Evolutionary conservation across 495 filamentous ascomycete genomes (phyloP).

Genomic region (Astrothelium subdiscretum): DNA sequence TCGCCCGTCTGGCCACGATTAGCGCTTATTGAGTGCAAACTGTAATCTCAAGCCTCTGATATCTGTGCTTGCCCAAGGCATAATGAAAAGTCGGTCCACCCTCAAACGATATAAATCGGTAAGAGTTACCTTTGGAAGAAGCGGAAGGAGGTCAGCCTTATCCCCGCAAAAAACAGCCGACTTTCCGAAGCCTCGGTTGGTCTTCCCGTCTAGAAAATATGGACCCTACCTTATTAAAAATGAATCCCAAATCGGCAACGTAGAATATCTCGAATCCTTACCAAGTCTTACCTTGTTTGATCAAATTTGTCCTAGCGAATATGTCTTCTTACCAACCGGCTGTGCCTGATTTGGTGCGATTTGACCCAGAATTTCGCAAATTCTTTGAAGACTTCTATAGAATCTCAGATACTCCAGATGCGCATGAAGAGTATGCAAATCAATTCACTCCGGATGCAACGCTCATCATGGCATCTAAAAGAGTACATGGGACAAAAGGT

Average conservation of each 20-base stretch:
- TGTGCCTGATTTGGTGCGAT: conserved; percentile 8
- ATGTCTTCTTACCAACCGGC: conserved; percentile 15
- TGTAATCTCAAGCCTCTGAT: too few species aligned
- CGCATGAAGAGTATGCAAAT: conserved; percentile 44
- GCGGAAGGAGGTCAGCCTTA: background rate
- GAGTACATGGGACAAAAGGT: conserved; percentile 40
- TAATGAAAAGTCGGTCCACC: too few species aligned
- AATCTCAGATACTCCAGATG: conserved; percentile 43
- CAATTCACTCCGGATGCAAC: conserved; percentile 45
- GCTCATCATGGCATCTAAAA: conserved; percentile 45
- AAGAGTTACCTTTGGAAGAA: too few species aligned
- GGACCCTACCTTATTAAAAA: background rate
- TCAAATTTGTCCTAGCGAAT: background rate
- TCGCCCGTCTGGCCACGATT: too few species aligned
- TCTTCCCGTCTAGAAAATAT: background rate
- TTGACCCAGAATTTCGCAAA: conserved; percentile 20
- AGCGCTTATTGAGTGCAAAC: too few species aligned
- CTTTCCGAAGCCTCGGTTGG: background rate
- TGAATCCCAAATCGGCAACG: too few species aligned
- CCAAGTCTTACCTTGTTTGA: background rate
- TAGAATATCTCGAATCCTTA: background rate
- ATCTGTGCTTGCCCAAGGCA: too few species aligned
- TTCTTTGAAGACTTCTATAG: conserved; percentile 50
- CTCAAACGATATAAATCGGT: too few species aligned
- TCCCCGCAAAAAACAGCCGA: background rate